Base-by-base conservation (phyloP, 2,329 filamentous ascomycete species). In the Fusarium globosum region DNA sequence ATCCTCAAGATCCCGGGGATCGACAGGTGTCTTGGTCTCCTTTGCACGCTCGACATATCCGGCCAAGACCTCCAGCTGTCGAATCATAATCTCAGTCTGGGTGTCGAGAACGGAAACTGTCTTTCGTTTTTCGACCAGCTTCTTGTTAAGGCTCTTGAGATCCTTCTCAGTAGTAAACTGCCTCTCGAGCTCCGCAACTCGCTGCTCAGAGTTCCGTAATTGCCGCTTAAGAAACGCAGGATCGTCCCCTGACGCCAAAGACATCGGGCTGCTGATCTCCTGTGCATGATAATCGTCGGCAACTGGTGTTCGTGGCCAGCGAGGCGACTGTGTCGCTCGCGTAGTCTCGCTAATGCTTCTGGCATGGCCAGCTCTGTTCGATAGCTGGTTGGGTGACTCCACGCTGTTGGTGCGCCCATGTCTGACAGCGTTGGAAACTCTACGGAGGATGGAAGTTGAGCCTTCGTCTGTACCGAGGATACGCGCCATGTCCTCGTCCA, bases 401-500 rank as follows among this genome's bases (percentile, higher is more conserved):
- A 93, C 90, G 81, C 95, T 98, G 81, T 91, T 94, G 80, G 94
- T 97, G 73, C 96, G 92, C 61, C 95, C 95, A 82, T 98, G 96
- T 72, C 95, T 94, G 65, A 98, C 95, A 57, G 94, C 95, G 80
- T 97, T 97, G 13, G 96, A 98, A 45, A 98, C 93, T 59, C 94
- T 91, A 65, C 94, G 93, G 71, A 98, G 86, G 69, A 98, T 93
- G 2, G 94, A 96, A 33, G 94, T 92, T 38, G 91, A 92, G 48
- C 88, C 87, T 80, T 95, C 93, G 68, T 96, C 94, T 26, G 90
- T 91, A 45, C 91, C 93, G 68, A 97, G 86, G 65, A 98, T 96
- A 65, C 95, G 92, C 61, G 94, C 93, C 90, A 98, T 94, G 80
- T 98, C 96, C 81, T 98, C 95, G 74, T 98, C 96, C 92, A 97